phyloP scores from a whole-genome alignment of 2,329 filamentous ascomycete genomes.

The Epicoccum nigrum region DNA sequence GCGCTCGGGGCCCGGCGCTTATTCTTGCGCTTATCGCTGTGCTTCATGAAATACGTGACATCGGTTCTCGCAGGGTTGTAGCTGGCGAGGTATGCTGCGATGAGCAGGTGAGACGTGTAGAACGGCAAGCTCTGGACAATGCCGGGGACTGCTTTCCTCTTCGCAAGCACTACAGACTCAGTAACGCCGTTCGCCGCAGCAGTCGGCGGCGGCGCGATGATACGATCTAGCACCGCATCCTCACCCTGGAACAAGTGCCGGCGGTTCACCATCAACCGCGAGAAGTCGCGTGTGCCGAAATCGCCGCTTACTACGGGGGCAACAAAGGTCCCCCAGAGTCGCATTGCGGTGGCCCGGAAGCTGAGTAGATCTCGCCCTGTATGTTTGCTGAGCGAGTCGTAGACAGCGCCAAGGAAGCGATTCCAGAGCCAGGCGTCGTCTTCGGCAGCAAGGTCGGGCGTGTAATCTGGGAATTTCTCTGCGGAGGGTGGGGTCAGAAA shows the following conservation, averaged over 20 bases:
- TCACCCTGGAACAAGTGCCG: conserved; percentile 76
- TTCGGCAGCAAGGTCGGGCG: conserved; percentile 56
- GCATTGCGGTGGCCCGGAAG: conserved; percentile 71
- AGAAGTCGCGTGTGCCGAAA: conserved; percentile 79
- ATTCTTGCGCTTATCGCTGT: conserved; percentile 59
- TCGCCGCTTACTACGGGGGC: conserved; percentile 77
- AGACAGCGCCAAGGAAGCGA: conserved; percentile 81
- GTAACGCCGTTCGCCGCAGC: background rate
- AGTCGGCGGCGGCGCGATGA: conserved; percentile 43
- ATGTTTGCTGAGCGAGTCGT: conserved; percentile 82
- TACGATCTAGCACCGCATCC: conserved; percentile 68
- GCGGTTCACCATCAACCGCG: conserved; percentile 76
- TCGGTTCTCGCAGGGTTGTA: conserved; percentile 80
- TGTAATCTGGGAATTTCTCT: conserved; percentile 55
- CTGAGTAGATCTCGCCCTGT: conserved; percentile 79
- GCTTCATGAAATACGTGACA: conserved; percentile 75
- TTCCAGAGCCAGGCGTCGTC: conserved; percentile 75
- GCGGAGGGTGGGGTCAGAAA: conserved; percentile 47
- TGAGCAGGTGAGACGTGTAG: conserved; percentile 74
- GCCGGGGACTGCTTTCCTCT: conserved; percentile 18
- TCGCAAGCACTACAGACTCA: background rate
- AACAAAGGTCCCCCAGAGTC: conserved; percentile 86
- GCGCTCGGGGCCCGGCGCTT: conserved; percentile 46
- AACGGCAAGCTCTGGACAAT: conserved; percentile 65
- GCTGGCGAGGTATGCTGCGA: conserved; percentile 80